phyloP scores from a whole-genome alignment of 2,329 filamentous ascomycete species.

The Leptodontidium sp. region DNA sequence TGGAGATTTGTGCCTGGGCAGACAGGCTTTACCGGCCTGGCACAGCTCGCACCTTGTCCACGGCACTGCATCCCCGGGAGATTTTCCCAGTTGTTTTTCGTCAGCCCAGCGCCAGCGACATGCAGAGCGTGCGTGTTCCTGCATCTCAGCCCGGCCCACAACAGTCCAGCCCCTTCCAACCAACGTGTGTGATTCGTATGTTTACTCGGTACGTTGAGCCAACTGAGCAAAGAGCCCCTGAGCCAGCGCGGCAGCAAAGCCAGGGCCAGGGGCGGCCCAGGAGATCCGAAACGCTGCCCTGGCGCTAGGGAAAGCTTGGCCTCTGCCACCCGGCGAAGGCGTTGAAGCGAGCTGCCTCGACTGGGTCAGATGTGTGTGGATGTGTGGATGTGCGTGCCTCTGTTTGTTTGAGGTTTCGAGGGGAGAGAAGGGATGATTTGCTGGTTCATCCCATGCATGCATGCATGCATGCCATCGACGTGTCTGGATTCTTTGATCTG shows the following conservation, averaged over 20 bases:
- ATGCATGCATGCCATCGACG: background rate
- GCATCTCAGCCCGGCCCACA: background rate
- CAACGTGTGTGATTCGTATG: background rate
- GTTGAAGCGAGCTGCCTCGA: background rate
- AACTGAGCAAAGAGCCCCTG: background rate
- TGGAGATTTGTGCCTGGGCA: conserved; percentile 1
- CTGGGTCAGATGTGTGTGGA: background rate
- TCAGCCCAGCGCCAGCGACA: too few species aligned
- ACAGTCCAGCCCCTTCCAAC: background rate
- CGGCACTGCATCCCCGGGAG: too few species aligned
- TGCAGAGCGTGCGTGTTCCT: conserved; percentile 2
- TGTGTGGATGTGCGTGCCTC: background rate
- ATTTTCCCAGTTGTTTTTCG: too few species aligned
- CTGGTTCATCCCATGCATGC: conserved; percentile 11
- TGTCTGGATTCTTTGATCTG: conserved; percentile 15
- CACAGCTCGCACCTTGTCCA: too few species aligned
- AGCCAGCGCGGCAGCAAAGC: background rate
- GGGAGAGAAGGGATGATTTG: conserved; percentile 10
- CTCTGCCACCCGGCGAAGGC: conserved; percentile 2
- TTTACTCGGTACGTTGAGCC: too few species aligned
- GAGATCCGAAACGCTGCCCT: conserved; percentile 3
- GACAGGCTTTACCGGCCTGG: too few species aligned
- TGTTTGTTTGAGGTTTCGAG: conserved; percentile 10
- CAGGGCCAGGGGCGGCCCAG: background rate
- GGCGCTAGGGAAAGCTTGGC: conserved; percentile 14